Percentiles rank a stretch among this genome's conserved stretches.
Evolutionary conservation across 108 stramenopile species (phyloP).

Genomic region (Fragilaria crotonensis): DNA sequence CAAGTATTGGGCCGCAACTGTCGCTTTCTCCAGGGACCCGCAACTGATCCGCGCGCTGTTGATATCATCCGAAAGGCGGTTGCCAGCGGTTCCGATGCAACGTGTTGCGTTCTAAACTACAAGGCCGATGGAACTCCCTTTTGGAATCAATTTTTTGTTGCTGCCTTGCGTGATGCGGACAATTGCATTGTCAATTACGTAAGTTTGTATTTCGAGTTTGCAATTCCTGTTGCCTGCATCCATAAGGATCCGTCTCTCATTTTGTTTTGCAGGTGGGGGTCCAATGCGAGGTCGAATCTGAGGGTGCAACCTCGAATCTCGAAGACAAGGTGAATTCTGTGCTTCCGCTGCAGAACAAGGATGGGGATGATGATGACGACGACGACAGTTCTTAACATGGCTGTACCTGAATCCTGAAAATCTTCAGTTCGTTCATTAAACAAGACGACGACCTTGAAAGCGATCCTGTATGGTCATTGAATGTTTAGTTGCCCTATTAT

Average conservation of each 20-base stretch:
- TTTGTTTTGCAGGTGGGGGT: slow-evolving; percentile 72
- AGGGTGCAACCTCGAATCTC: slow-evolving; percentile 54
- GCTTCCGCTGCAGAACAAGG: slow-evolving; percentile 52
- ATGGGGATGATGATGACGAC: slow-evolving; percentile 18
- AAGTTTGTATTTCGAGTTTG: too few species aligned
- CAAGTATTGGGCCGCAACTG: slow-evolving; percentile 98
- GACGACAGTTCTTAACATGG: slow-evolving; percentile 1
- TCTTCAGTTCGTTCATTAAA: too few species aligned
- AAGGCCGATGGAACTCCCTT: slow-evolving; percentile 97
- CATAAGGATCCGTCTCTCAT: background rate
- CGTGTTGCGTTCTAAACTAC: slow-evolving; percentile 92
- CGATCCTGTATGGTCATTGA: too few species aligned
- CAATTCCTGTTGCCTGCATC: background rate
- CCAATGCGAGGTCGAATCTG: slow-evolving; percentile 80
- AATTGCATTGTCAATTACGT: slow-evolving; percentile 92
- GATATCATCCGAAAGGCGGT: slow-evolving; percentile 81
- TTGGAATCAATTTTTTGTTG: slow-evolving; percentile 98
- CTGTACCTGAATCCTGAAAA: too few species aligned
- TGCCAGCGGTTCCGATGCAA: slow-evolving; percentile 77
- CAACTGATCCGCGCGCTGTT: slow-evolving; percentile 90
- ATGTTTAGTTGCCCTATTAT: too few species aligned
- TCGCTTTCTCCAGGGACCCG: slow-evolving; percentile 92
- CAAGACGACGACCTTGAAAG: too few species aligned
- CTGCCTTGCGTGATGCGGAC: slow-evolving; percentile 87
- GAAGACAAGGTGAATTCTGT: slow-evolving; percentile 84